A percentile compares a stretch with the other conserved stretches of the same genome.
Evolutionary conservation across 768 basidiomycete genomes (phyloP).

Genomic region (Naganishia onofrii): DNA sequence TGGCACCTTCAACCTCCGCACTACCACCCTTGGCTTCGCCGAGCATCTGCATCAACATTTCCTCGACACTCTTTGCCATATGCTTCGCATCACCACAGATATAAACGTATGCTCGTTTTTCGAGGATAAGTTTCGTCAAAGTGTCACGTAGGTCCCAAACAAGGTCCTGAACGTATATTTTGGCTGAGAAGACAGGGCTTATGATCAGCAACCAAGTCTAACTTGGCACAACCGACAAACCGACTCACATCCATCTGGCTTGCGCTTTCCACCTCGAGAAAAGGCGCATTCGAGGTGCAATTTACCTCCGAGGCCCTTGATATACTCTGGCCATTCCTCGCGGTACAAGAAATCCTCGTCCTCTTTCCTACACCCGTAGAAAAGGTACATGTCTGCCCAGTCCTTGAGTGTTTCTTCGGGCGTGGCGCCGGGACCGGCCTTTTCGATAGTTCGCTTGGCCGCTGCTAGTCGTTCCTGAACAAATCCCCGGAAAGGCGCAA

Average conservation of each 20-base stretch:
- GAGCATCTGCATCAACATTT: constrained; percentile 67
- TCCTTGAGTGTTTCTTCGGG: constrained; percentile 61
- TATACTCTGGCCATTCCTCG: constrained; percentile 90
- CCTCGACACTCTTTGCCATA: constrained; percentile 95
- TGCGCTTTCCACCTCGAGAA: constrained; percentile 56
- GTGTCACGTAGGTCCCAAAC: constrained; percentile 81
- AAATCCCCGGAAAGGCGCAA: constrained; percentile 98
- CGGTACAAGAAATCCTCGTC: constrained; percentile 89
- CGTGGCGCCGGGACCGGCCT: constrained; percentile 81
- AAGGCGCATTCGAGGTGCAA: constrained; percentile 85
- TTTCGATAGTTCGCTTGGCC: constrained; percentile 87
- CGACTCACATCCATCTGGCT: constrained; percentile 49
- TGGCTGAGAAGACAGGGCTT: constrained; percentile 61
- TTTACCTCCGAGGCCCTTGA: constrained; percentile 81
- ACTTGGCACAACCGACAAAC: neutral
- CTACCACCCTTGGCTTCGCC: constrained; percentile 92
- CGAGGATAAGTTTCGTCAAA: constrained; percentile 82
- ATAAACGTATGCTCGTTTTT: constrained; percentile 94
- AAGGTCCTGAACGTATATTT: constrained; percentile 98
- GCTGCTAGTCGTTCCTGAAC: constrained; percentile 96
- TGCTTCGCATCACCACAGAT: constrained; percentile 94
- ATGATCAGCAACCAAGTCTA: neutral
- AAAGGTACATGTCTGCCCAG: constrained; percentile 92
- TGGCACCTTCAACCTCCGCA: constrained; percentile 78
- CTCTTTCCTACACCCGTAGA: constrained; percentile 90